Evolutionary conservation across 352 stramenopile species (phyloP), one percentile per base, ranked within the genome.

Genomic region (Thraustochytrium sp.): DNA sequence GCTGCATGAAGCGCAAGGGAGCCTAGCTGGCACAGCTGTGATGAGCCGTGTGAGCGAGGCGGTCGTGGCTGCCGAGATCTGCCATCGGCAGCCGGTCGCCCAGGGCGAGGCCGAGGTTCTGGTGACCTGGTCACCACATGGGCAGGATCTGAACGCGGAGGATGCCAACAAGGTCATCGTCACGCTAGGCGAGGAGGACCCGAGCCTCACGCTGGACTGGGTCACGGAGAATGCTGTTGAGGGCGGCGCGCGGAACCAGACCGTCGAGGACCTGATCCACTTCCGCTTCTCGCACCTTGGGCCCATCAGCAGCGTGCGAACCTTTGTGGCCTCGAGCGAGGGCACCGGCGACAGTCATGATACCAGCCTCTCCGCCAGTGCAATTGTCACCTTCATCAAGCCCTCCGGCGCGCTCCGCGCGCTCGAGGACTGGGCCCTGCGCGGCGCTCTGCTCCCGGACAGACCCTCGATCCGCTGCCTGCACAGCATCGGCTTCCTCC

Each of bases 11-110:
- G 21, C 59, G 9, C 18, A 72, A 5, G 36, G n/a, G 9, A 31
- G 59, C 40, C 34, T 72, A 9, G 34, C 40, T 9, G 59, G 59
- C 9, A 13, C 16, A 13, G 59, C 59, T 46, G 36, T 72, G 13
- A 46, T 72, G 2, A 72, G 59, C 26, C 34, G 59, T 49, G 59
- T 72, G 36, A 72, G 59, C 40, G 59, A 72, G 59, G 59, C 59
- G 16, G 46, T 72, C n/a, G 8, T 72, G 34, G 59, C 59, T 46
- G 59, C 59, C 8, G 59, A 72, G 36, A 44, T 72, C 34, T 72
- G 59, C 40, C 59, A 72, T 29, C 26, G 46, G 36, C 59, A 72
- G 59, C 59, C 42, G 26, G 26, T 72, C 8, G 59, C 59, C 13
- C 59, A 72, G 8, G 59, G 59, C 40, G 59, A 72, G 21, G 59